Evolutionary conservation across 2,329 filamentous ascomycete species (phyloP), one percentile per base, ranked within the genome.

Genomic region (Botrytis sinoallii): DNA sequence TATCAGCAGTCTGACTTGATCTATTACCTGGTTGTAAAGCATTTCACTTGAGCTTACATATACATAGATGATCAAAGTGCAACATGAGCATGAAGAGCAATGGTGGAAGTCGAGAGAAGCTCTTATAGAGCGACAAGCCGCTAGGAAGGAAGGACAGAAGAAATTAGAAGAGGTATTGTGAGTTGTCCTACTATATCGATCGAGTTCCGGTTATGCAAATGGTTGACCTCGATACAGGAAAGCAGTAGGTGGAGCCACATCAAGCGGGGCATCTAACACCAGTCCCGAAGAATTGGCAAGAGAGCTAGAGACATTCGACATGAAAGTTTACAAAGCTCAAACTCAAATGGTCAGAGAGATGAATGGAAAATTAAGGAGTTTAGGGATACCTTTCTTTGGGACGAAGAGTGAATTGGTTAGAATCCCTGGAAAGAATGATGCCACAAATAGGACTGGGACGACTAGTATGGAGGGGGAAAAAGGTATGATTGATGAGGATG

Each of bases 351-450:
- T 87, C 0, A 83, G 84, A n/a, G 86, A 86, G 22, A 88, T 91
- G 81, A 84, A 83, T 10, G 80, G 81, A 1, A 88, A 89, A 76
- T 80, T 92, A 65, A 87, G 87, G 73, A 83, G 81, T 12, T 79
- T 92, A 46, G 88, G 87, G 14, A 85, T 91, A 52, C 89, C 89
- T 0, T 91, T 91, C 79, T 91, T 90, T 78, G 86, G 85, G 9
- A 86, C 87, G 42, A 84, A 83, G 72, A 77, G 81, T 59, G 82
- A 84, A 18, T 77, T 87, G 48, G 81, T 88, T 38, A 80, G 75
- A 25, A 75, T 85, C 35, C 77, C 81, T 4, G 80, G 79, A 22
- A 81, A 77, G 69, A 25, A 3, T 18, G 40, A 61, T 48, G 25
- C 71, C 20, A 38, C 52, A 18, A 38, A 60, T 57, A 40, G 48